Evolutionary conservation across 2,329 filamentous ascomycete genomes (phyloP), one percentile per base, ranked within the genome.

Genomic region (Trichophyton schoenleinii): DNA sequence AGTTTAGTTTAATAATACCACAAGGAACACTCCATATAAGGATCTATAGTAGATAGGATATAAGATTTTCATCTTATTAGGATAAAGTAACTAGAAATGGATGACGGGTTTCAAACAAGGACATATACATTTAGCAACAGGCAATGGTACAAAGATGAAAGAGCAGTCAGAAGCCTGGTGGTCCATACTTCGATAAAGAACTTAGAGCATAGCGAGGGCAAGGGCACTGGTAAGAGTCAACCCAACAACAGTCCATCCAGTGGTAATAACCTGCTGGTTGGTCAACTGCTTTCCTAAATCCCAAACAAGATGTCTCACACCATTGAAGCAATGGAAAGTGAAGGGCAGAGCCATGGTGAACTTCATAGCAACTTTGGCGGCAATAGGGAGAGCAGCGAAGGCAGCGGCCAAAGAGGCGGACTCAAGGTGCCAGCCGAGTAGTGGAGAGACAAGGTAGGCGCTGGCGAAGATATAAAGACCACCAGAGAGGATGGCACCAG

Each of bases 391-490:
- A 49, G 81, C 77, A 5, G 79, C 86, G 70, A 89, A 85, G 25
- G 81, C 78, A 38, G 84, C 84, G 6, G 84, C 85, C 69, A 89
- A 73, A 22, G 79, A 81, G 22, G 81, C 81, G 31, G 79, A 82
- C 72, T 87, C 85, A 59, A 89, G 73, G 70, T 88, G 83, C 81
- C 82, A 86, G 66, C 87, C 91, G 60, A 89, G 75, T 49, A 87
- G 76, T 3, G 91, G 91, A 0, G 90, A 86, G 66, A 83, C 83
- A 64, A 96, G 86, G 81, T 96, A 96, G 60, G 87, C 83, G 66
- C 85, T 75, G 65, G 87, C 85, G 79, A 89, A 96, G 72, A 84
- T 75, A 81, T 96, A 96, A 65, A 95, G 81, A 58, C 79, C 76
- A 66, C 87, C 88, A 63, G 85, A 86, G 67, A 95, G 81, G 63